Percentiles rank a stretch among this genome's conserved stretches.
Evolutionary conservation across 306 rosid species (phyloP).

Genomic region (Comarum palustre): DNA sequence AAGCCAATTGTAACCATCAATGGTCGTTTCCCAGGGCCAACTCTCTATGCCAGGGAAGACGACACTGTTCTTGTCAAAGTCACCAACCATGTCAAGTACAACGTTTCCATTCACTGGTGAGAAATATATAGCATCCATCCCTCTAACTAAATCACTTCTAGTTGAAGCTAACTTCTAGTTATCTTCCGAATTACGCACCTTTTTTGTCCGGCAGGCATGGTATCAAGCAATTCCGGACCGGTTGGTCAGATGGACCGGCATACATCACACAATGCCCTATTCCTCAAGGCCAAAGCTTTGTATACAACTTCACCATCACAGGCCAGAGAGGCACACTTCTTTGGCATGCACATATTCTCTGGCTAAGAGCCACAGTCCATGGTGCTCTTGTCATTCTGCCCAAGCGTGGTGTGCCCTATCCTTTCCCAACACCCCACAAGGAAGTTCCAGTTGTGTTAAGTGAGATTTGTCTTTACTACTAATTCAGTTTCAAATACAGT

Average conservation of each 20-base stretch:
- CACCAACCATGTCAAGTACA: slow-evolving; percentile 58
- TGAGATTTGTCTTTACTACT: slow-evolving; percentile 14
- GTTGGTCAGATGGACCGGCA: slow-evolving; percentile 94
- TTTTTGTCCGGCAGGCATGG: slow-evolving; percentile 61
- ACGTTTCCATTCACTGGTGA: slow-evolving; percentile 76
- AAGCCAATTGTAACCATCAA: slow-evolving; percentile 70
- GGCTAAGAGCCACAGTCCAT: slow-evolving; percentile 85
- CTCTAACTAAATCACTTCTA: neutral
- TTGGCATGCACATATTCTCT: slow-evolving; percentile 83
- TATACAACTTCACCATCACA: slow-evolving; percentile 78
- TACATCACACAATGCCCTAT: slow-evolving; percentile 87
- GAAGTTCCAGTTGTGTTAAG: slow-evolving; percentile 73
- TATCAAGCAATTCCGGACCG: slow-evolving; percentile 65
- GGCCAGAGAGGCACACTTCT: slow-evolving; percentile 92
- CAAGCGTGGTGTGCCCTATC: slow-evolving; percentile 80
- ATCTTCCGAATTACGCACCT: neutral
- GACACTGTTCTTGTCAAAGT: slow-evolving; percentile 76
- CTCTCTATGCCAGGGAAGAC: slow-evolving; percentile 80
- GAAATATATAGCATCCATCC: neutral
- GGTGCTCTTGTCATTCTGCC: slow-evolving; percentile 85
- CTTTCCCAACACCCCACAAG: slow-evolving; percentile 74
- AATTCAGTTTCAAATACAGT: neutral
- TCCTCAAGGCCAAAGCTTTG: slow-evolving; percentile 54
- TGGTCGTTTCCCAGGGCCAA: slow-evolving; percentile 87
- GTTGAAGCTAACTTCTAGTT: neutral